Base-by-base conservation (phyloP, 768 basidiomycete species). In the Phaeotremella skinneri region DNA sequence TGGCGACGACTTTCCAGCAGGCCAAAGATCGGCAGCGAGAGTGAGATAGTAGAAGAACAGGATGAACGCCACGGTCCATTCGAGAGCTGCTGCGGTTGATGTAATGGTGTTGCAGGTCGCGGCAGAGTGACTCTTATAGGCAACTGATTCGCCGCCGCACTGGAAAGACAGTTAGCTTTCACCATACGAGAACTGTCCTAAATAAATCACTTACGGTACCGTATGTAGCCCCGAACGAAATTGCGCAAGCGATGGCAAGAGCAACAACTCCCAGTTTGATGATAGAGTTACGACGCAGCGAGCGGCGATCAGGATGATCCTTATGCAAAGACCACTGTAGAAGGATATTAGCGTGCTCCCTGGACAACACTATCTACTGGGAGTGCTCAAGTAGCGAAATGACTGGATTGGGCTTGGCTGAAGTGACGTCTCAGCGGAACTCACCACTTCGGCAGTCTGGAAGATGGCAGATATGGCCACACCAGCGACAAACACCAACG, bases 11-110 rank as follows among this genome's bases (percentile, higher is more conserved):
- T 76, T 76, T 11, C 75, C 75, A 6, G 78, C 73, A 14, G 78
- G 78, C 76, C 77, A 80, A 11, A 79, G 67, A 59, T 80, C 79
- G 51, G 76, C 68, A 37, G 68, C 67, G 55, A 80, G 68, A 7
- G 78, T 78, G 31, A 69, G 45, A 52, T 78, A 74, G 72, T 80
- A 78, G 54, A 72, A 73, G 53, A 59, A 58, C 6, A 77, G 60
- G 53, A 71, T 62, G 65, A 76, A 75, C 2, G 77, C 66, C 25
- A 77, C 69, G 30, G 70, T 55, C 75, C 78, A 78, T 66, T 79
- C 79, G 47, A 77, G 66, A 2, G 68, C 69, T 5, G 74, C 79
- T 4, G 77, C 75, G 1, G 65, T 76, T 0, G 68, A 70, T 17
- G 73, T 72, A 54, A 77, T 64, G 0, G 52, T 39, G 59, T 79